Evolutionary conservation across 1,284 basidiomycete species (phyloP).

Genomic region (Abortiporus biennis): DNA sequence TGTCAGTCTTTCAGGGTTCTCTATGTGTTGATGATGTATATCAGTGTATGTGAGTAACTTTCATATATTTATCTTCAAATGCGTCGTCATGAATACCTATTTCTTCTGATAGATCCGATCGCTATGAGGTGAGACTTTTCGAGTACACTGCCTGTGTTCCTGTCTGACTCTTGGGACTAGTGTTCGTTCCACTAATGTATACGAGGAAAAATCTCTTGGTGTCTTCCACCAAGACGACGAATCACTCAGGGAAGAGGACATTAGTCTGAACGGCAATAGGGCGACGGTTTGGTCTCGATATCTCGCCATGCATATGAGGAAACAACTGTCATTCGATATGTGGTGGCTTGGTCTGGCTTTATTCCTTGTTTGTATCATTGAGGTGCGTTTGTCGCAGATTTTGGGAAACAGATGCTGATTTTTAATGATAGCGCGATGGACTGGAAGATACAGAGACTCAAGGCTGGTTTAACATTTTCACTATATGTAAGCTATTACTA

Average conservation of each 20-base stretch:
- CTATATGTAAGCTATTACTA: constrained; percentile 45
- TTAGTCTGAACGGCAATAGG: constrained; percentile 39
- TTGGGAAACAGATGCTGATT: too few species aligned
- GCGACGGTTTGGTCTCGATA: constrained; percentile 73
- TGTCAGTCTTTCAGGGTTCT: constrained; percentile 35
- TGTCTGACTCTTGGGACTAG: constrained; percentile 35
- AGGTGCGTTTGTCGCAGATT: constrained; percentile 51
- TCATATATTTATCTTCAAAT: not conserved
- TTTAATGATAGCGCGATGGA: constrained; percentile 26
- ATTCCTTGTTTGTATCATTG: constrained; percentile 84
- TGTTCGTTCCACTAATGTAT: constrained; percentile 94
- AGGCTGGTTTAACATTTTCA: constrained; percentile 77
- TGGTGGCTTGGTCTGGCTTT: constrained; percentile 83
- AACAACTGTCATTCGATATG: constrained; percentile 90
- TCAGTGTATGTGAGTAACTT: constrained; percentile 26
- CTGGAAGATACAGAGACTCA: constrained; percentile 40
- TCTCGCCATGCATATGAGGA: constrained; percentile 75
- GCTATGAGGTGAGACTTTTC: constrained; percentile 23
- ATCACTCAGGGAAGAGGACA: constrained; percentile 40
- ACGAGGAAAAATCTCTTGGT: constrained; percentile 87
- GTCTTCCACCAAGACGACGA: constrained; percentile 58
- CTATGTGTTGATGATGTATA: constrained; percentile 58
- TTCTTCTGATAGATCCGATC: constrained; percentile 30
- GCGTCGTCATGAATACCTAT: not conserved
- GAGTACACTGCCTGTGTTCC: not conserved